Percentiles rank a stretch among this genome's conserved stretches.
Evolutionary conservation across 768 basidiomycete species (phyloP).

Genomic region (Harrya chromipes): DNA sequence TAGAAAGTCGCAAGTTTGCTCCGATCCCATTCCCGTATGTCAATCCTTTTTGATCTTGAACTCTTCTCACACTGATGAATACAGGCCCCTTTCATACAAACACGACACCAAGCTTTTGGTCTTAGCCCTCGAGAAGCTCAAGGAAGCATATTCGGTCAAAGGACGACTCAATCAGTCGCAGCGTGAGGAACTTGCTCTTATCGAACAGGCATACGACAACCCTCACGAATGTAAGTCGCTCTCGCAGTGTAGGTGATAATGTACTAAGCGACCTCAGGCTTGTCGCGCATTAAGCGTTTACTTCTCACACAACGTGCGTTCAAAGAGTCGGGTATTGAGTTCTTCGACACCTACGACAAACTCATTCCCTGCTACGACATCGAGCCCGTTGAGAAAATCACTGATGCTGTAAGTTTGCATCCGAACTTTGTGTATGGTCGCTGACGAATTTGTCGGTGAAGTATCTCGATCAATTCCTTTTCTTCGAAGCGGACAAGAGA

Average conservation of each 20-base stretch:
- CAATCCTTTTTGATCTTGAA: neutral
- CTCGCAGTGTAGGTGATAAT: neutral
- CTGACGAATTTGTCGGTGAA: slow-evolving; percentile 28
- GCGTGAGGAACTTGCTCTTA: slow-evolving; percentile 94
- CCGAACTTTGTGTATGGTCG: neutral
- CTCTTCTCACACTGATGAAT: slow-evolving; percentile 1
- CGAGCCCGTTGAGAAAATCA: slow-evolving; percentile 99
- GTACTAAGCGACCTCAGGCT: slow-evolving; percentile 39
- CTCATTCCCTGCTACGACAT: slow-evolving; percentile 99
- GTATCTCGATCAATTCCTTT: slow-evolving; percentile 97
- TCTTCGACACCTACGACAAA: slow-evolving; percentile 97
- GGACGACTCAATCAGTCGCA: slow-evolving; percentile 97
- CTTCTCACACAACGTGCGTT: slow-evolving; percentile 96
- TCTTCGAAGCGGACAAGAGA: slow-evolving; percentile 98
- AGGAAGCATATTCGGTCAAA: slow-evolving; percentile 98
- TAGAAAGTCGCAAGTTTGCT: slow-evolving; percentile 96
- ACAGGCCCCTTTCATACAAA: slow-evolving; percentile 92
- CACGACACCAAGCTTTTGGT: slow-evolving; percentile 98
- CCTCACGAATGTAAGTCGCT: slow-evolving; percentile 84
- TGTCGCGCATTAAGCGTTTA: slow-evolving; percentile 97
- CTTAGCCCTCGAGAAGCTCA: slow-evolving; percentile 94
- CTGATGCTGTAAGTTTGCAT: slow-evolving; percentile 72
- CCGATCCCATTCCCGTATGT: slow-evolving; percentile 97
- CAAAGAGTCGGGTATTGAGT: slow-evolving; percentile 97
- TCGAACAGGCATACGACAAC: slow-evolving; percentile 99